These are phyloP conservation scores for Irpex sp. DNA, from an alignment of 1,284 basidiomycete species.

Conservation along the genomic window DNA sequence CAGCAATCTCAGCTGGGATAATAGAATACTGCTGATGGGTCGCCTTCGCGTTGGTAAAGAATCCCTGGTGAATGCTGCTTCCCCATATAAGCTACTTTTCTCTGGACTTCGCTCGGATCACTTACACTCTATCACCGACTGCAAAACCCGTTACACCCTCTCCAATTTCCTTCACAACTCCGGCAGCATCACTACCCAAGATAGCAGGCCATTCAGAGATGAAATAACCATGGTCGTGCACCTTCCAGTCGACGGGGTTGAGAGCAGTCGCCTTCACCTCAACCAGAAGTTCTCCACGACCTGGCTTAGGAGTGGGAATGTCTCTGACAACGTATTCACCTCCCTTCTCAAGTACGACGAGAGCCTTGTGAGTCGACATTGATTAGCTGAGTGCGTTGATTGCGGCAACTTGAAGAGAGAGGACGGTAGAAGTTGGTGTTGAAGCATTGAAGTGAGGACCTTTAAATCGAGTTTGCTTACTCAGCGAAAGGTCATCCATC, in stretches of 20 bases:
- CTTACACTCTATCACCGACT: slow-evolving; percentile 56
- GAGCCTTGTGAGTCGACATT: slow-evolving; percentile 6
- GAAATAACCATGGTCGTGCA: slow-evolving; percentile 25
- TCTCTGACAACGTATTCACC: slow-evolving; percentile 1
- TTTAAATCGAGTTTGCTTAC: too few species aligned
- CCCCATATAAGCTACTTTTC: not conserved
- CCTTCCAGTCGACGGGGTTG: slow-evolving; percentile 21
- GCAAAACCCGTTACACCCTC: slow-evolving; percentile 44
- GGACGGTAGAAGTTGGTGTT: too few species aligned
- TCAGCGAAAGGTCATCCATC: too few species aligned
- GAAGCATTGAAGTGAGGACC: too few species aligned
- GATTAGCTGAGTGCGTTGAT: not conserved
- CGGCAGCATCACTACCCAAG: slow-evolving; percentile 53
- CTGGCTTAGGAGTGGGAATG: slow-evolving; percentile 1
- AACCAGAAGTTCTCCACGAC: slow-evolving; percentile 10
- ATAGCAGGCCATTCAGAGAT: slow-evolving; percentile 35
- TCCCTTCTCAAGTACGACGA: slow-evolving; percentile 3
- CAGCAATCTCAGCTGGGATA: slow-evolving; percentile 34
- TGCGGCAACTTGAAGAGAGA: too few species aligned
- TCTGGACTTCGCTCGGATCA: not conserved
- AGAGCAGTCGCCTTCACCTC: slow-evolving; percentile 8
- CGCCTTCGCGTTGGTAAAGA: slow-evolving; percentile 32
- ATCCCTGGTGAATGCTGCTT: slow-evolving; percentile 39
- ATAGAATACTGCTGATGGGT: slow-evolving; percentile 51
- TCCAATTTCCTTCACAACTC: slow-evolving; percentile 49